These are phyloP conservation scores for Mucor velutinosus DNA, from an alignment of 371 early-diverging fungal genomes.

Conservation along the genomic window DNA sequence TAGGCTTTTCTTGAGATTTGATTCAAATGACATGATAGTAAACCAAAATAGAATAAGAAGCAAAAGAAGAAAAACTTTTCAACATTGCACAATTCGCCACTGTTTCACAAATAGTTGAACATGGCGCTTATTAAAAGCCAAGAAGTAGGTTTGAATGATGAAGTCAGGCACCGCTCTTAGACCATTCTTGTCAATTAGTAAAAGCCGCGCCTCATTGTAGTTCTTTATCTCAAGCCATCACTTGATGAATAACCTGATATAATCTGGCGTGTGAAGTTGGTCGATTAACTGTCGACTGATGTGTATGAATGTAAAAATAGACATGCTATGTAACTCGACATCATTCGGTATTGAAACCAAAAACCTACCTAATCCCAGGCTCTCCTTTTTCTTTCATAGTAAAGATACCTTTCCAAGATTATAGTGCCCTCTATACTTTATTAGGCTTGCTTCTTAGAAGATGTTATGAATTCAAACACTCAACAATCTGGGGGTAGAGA, in stretches of 20 bases:
- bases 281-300: too few species aligned
- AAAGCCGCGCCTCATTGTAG: background rate
- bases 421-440: too few species aligned
- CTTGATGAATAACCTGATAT: background rate
- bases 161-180: background rate
- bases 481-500: too few species aligned
- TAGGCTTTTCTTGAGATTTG: background rate
- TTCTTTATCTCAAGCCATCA: background rate
- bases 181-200: background rate
- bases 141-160: background rate
- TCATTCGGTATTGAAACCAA: too few species aligned
- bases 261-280: background rate
- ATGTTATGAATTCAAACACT: too few species aligned
- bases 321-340: too few species aligned
- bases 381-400: too few species aligned
- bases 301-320: too few species aligned
- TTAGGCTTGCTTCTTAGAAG: too few species aligned
- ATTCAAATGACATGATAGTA: constrained; percentile 11
- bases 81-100: background rate
- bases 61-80: background rate
- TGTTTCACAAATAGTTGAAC: background rate
- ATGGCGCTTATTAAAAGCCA: background rate
- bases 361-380: too few species aligned
- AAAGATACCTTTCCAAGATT: too few species aligned
- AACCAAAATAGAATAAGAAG: background rate